Base-by-base conservation (phyloP, 1,284 basidiomycete genomes). In the Ustilago cynodontis region DNA sequence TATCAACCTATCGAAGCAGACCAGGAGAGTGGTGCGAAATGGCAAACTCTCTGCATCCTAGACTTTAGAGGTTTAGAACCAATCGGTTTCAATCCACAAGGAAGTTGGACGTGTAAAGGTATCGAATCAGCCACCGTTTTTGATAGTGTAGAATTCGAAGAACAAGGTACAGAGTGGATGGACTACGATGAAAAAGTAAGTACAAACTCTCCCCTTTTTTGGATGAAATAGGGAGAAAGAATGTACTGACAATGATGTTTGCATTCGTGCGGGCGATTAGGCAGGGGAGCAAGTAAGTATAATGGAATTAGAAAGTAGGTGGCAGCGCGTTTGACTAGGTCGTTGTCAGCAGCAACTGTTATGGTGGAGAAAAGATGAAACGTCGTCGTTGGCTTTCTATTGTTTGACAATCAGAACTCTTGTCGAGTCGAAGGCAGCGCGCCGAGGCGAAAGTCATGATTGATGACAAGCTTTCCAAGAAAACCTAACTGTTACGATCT, bases 111-210 rank as follows among this genome's bases (percentile, higher is more conserved):
- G 18, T 85, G 83, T 63, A 56, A 60, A 20, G 79, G 80, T 13
- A 31, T 55, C 11, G 81, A 79, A 52, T 79, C 76, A 3, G 61
- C 63, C 5, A 84, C 80, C 3, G 43, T 37, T 1, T 85, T 84
- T 52, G 72, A 76, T 39, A 66, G 65, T 0, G 75, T 86, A 29
- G 77, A 80, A 53, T 85, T 86, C 29, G 84, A 86, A 10, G 84
- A 83, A 8, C 6, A 41, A 7, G 80, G 80, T 35, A 55, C 45
- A 0, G 84, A 85, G 41, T 86, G 84, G 84, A 84, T 83, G 65
- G 84, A 86, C 52, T 86, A 86, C 43, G 84, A 86, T 61, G 84
- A 86, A 65, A 82, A 83, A 73, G 73, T 65, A 37, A 58, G 72
- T 49, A 10, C 13, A n/a, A n/a, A n/a, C n/a, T n/a, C n/a, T n/a